These are phyloP conservation scores for Babjeviella inositovora DNA, from an alignment of 805 yeast species.

Conservation along the genomic window DNA sequence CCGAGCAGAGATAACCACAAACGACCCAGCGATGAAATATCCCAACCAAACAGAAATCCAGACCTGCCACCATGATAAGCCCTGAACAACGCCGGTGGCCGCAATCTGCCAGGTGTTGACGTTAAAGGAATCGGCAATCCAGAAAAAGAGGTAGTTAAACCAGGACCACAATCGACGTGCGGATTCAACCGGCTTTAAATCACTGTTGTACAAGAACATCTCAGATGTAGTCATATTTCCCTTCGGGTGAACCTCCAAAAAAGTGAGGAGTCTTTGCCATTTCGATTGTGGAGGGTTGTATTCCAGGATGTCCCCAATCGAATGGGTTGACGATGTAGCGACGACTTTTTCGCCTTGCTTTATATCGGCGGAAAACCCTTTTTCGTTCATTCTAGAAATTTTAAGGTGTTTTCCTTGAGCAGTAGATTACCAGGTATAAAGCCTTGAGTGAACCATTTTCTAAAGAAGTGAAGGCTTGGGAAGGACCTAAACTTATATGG, in stretches of 20 bases:
- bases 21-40: constrained; percentile 50
- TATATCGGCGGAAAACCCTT: too few species aligned
- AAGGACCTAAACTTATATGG: too few species aligned
- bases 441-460: too few species aligned
- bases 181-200: constrained; percentile 64
- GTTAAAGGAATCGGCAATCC: constrained; percentile 86
- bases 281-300: too few species aligned
- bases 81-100: constrained; percentile 65
- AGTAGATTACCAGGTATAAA: too few species aligned
- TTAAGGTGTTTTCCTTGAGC: too few species aligned
- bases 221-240: constrained; percentile 35
- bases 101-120: constrained; percentile 89
- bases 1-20: constrained; percentile 58
- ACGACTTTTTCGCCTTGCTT: too few species aligned
- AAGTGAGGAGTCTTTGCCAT: too few species aligned
- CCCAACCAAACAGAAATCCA: constrained; percentile 88
- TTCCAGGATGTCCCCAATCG: too few species aligned
- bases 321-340: too few species aligned
- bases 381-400: too few species aligned
- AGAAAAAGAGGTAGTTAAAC: constrained; percentile 65
- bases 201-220: constrained; percentile 56
- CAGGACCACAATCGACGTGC: constrained; percentile 73
- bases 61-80: constrained; percentile 81
- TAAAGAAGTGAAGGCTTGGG: too few species aligned
- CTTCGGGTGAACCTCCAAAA: constrained; percentile 14